Conservation (phyloP, 108 stramenopile genomes). For the Nannochloropsis gaditana region DNA sequence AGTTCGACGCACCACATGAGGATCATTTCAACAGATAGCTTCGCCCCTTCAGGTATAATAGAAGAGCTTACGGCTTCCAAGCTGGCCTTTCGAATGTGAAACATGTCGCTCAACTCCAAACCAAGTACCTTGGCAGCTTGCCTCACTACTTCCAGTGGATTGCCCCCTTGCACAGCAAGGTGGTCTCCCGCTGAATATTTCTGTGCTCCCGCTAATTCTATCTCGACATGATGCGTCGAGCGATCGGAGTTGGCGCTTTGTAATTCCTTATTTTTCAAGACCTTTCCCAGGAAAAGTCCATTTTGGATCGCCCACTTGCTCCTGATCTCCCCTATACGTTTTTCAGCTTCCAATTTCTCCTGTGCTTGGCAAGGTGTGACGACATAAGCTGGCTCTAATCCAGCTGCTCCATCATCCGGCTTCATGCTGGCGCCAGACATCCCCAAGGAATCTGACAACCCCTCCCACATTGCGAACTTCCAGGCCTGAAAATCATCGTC, state of each 20-base stretch:
- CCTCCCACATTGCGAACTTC: constrained; percentile 8
- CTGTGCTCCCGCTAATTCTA: not conserved
- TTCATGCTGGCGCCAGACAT: not conserved
- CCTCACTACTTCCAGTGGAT: not conserved
- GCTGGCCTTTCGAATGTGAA: not conserved
- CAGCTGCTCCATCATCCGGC: not conserved
- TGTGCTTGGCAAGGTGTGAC: not conserved
- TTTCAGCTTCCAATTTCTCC: not conserved
- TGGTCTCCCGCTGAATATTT: not conserved
- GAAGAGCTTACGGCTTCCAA: not conserved
- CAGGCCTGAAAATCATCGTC: not conserved
- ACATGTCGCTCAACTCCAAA: not conserved
- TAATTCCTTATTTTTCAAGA: not conserved
- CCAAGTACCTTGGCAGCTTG: not conserved
- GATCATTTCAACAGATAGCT: not conserved
- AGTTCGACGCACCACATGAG: not conserved
- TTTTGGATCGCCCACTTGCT: not conserved
- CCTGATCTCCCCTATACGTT: not conserved
- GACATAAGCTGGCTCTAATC: constrained; percentile 19
- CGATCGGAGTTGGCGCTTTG: not conserved
- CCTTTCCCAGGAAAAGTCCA: not conserved
- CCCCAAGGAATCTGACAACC: not conserved
- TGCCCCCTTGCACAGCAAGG: not conserved
- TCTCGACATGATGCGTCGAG: constrained; percentile 4
- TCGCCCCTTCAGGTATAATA: not conserved